These are phyloP conservation scores for Talaromyces sp. DNA, from an alignment of 2,329 filamentous ascomycete genomes.

Conservation along the genomic window DNA sequence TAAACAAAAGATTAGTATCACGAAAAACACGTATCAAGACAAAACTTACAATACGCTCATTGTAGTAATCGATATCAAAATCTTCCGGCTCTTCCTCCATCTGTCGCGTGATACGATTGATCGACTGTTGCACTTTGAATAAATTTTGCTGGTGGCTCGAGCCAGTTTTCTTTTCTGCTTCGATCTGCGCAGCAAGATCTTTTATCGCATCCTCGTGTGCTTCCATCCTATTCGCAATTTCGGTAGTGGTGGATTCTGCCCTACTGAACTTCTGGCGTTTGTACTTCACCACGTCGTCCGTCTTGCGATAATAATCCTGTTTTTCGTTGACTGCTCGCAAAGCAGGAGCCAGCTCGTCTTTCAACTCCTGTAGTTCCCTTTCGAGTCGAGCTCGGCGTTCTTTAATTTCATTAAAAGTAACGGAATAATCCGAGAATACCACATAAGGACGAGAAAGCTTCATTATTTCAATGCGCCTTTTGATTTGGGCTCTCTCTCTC, in stretches of 20 bases:
- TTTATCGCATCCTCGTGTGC: slow-evolving; percentile 34
- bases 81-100: slow-evolving; percentile 59
- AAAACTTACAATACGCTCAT: slow-evolving; percentile 63
- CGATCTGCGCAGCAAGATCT: slow-evolving; percentile 36
- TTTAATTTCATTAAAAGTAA: slow-evolving; percentile 51
- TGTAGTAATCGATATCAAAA: slow-evolving; percentile 68
- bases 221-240: slow-evolving; percentile 38
- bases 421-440: slow-evolving; percentile 56
- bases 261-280: slow-evolving; percentile 53
- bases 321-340: slow-evolving; percentile 67
- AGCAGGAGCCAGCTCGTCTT: slow-evolving; percentile 62
- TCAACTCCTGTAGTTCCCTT: slow-evolving; percentile 55
- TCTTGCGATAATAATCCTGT: slow-evolving; percentile 55
- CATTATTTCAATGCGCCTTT: slow-evolving; percentile 61
- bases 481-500: slow-evolving; percentile 66
- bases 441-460: slow-evolving; percentile 62
- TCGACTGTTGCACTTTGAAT: slow-evolving; percentile 48
- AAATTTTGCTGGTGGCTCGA: slow-evolving; percentile 51
- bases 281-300: slow-evolving; percentile 53
- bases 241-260: slow-evolving; percentile 48
- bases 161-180: slow-evolving; percentile 50
- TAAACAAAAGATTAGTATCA: slow-evolving; percentile 32
- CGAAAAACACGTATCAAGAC: not conserved
- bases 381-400: slow-evolving; percentile 51
- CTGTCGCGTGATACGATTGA: slow-evolving; percentile 61